Evolutionary conservation across 2,329 filamentous ascomycete species (phyloP).

Genomic region (Sclerotinia sclerotiorum): DNA sequence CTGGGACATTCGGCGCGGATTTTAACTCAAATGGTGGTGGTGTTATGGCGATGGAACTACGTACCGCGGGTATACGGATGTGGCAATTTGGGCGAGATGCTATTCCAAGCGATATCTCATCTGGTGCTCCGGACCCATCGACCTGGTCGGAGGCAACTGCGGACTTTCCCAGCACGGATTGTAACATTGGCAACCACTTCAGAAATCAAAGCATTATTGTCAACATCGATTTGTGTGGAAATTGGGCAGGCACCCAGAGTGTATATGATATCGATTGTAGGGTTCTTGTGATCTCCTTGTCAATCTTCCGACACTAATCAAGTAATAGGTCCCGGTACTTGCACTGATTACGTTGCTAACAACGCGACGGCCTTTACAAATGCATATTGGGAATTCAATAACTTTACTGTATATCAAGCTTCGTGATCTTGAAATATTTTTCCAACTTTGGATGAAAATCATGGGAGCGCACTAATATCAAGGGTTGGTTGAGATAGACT

Average conservation of each 20-base stretch:
- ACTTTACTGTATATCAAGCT: constrained; percentile 35
- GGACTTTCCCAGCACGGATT: constrained; percentile 54
- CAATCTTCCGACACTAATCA: background rate
- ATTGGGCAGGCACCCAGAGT: constrained; percentile 69
- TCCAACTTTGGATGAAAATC: background rate
- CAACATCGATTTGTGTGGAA: constrained; percentile 82
- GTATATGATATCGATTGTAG: constrained; percentile 35
- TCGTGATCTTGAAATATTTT: constrained; percentile 12
- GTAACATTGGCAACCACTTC: constrained; percentile 71
- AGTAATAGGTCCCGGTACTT: constrained; percentile 32
- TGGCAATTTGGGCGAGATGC: constrained; percentile 51
- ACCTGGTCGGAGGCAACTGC: constrained; percentile 49
- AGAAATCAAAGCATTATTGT: constrained; percentile 73
- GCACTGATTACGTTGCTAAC: constrained; percentile 36
- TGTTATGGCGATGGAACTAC: constrained; percentile 51
- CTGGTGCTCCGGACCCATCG: constrained; percentile 46
- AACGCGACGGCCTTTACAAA: constrained; percentile 37
- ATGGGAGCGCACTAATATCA: background rate
- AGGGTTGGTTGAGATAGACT: background rate
- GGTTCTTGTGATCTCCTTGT: constrained; percentile 16
- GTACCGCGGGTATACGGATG: constrained; percentile 47
- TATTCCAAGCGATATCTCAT: constrained; percentile 48
- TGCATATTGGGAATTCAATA: constrained; percentile 39
- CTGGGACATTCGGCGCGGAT: constrained; percentile 48
- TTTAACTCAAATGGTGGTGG: constrained; percentile 54